Evolutionary conservation across 1,139 yeast genomes (phyloP).

Genomic region (Zygosaccharomyces pseudobailii): DNA sequence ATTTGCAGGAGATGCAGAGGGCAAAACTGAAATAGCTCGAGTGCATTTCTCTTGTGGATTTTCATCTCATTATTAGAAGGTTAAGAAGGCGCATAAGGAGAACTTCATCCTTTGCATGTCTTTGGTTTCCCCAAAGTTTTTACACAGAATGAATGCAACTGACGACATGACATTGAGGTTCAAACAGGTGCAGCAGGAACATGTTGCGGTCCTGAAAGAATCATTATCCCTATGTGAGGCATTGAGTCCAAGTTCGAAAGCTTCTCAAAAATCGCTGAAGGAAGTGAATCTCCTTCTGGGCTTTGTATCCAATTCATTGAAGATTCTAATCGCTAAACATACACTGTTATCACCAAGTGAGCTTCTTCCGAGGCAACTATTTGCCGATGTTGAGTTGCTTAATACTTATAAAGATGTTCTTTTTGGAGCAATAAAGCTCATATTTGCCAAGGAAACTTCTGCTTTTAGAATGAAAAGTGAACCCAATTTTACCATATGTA

Average conservation of each 20-base stretch:
- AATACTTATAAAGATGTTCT: slow-evolving; percentile 11
- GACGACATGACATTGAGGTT: not conserved
- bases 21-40: not conserved
- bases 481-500: slow-evolving; percentile 12
- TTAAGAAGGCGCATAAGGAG: not conserved
- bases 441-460: slow-evolving; percentile 12
- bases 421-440: slow-evolving; percentile 10
- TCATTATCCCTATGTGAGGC: slow-evolving; percentile 10
- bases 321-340: slow-evolving; percentile 4
- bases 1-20: not conserved
- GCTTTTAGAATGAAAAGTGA: slow-evolving; percentile 12
- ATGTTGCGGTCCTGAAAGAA: slow-evolving; percentile 5
- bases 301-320: slow-evolving; percentile 5
- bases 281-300: slow-evolving; percentile 7
- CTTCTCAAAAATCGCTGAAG: slow-evolving; percentile 12
- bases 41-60: not conserved
- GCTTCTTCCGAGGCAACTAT: slow-evolving; percentile 2
- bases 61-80: not conserved
- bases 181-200: slow-evolving; percentile 5
- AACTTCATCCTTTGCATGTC: not conserved
- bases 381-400: slow-evolving; percentile 9
- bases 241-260: slow-evolving; percentile 5
- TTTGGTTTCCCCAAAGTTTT: not conserved
- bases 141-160: not conserved
- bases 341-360: slow-evolving; percentile 1